Conservation (phyloP, 805 yeast genomes). For the Candida sanyiensis region DNA sequence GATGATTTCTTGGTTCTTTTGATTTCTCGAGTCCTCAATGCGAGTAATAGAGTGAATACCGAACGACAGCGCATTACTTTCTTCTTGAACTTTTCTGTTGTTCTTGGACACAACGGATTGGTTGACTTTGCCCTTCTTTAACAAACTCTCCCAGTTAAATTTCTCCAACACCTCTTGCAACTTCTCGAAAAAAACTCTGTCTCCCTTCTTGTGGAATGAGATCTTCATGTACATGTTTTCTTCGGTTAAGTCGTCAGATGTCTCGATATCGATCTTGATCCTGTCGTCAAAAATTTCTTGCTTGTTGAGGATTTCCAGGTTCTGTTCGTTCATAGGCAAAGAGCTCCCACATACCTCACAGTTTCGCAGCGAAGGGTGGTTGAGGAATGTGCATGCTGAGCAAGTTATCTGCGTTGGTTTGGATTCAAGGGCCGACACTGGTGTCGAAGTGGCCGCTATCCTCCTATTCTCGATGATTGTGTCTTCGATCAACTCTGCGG, state of each 20-base stretch:
- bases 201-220: conserved; percentile 74
- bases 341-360: conserved; percentile 87
- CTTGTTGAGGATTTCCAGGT: conserved; percentile 15
- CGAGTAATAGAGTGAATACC: conserved; percentile 73
- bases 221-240: conserved; percentile 43
- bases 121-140: conserved; percentile 30
- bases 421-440: background rate
- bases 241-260: conserved; percentile 25
- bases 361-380: conserved; percentile 67
- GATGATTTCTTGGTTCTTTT: conserved; percentile 55
- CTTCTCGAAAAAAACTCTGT: conserved; percentile 44
- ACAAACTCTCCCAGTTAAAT: conserved; percentile 41
- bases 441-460: background rate
- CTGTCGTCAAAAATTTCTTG: conserved; percentile 29
- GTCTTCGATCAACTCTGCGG: conserved; percentile 30
- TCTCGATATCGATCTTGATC: conserved; percentile 27
- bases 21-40: conserved; percentile 46
- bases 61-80: conserved; percentile 28
- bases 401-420: conserved; percentile 29
- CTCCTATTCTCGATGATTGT: conserved; percentile 23
- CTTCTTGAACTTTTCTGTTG: background rate
- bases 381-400: conserved; percentile 68
- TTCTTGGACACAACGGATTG: conserved; percentile 11
- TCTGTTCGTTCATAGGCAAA: conserved; percentile 29
- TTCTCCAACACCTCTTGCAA: conserved; percentile 41